Percentiles rank a stretch among this genome's conserved stretches.
Conservation (phyloP, 345 rosid genomes). For the Conringia planisiliqua region DNA sequence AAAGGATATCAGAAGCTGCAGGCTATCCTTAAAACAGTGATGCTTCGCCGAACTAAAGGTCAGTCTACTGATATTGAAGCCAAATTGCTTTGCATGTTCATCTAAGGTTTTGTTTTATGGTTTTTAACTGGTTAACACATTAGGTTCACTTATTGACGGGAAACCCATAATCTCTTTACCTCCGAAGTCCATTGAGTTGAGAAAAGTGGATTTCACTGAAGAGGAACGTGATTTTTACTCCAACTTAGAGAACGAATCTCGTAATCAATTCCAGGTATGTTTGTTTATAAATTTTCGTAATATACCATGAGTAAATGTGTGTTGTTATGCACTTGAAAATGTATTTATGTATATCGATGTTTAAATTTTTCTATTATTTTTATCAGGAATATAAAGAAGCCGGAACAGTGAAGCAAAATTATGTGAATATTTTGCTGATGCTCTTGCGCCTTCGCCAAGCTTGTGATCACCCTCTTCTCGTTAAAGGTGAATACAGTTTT, state of each 20-base stretch:
- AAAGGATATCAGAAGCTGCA: slow-evolving; percentile 80
- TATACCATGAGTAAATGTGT: not conserved
- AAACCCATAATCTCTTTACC: slow-evolving; percentile 80
- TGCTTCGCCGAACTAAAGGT: slow-evolving; percentile 99
- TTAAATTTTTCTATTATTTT: not conserved
- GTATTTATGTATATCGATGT: not conserved
- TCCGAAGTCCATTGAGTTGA: slow-evolving; percentile 67
- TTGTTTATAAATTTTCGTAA: not conserved
- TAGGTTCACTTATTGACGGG: slow-evolving; percentile 86
- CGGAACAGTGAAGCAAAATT: slow-evolving; percentile 96
- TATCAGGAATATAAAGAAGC: slow-evolving; percentile 94
- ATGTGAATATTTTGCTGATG: slow-evolving; percentile 94
- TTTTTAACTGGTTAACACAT: slow-evolving; percentile 22
- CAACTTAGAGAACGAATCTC: slow-evolving; percentile 75
- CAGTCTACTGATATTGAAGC: slow-evolving; percentile 19
- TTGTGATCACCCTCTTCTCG: slow-evolving; percentile 97
- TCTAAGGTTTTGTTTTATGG: not conserved
- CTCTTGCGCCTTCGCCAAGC: slow-evolving; percentile 98
- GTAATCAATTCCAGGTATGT: slow-evolving; percentile 78
- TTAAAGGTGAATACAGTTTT: slow-evolving; percentile 66
- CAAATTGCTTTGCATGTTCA: slow-evolving; percentile 4
- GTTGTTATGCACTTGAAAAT: not conserved
- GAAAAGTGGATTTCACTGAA: slow-evolving; percentile 75
- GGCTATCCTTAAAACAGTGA: slow-evolving; percentile 81
- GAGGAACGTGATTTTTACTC: slow-evolving; percentile 88